A percentile compares a stretch with the other conserved stretches of the same genome.
phyloP scores from a whole-genome alignment of 2,329 filamentous ascomycete genomes.

The Daldinia sp. region DNA sequence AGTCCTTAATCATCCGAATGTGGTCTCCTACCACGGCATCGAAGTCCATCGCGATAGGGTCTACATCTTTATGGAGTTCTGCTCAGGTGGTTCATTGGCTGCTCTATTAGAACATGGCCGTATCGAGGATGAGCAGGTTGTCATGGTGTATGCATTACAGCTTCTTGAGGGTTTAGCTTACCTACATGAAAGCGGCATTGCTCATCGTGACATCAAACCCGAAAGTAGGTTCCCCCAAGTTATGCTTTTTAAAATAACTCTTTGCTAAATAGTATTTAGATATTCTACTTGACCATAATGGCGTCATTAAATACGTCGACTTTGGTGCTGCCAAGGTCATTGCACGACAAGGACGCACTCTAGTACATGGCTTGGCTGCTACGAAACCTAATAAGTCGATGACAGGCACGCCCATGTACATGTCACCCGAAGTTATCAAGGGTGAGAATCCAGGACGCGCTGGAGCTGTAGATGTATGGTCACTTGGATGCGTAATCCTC shows the following conservation, averaged over 20 bases:
- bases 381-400: conserved; percentile 83
- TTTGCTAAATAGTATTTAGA: conserved; percentile 60
- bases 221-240: conserved; percentile 74
- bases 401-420: conserved; percentile 99
- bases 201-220: conserved; percentile 97
- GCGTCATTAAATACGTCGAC: conserved; percentile 98
- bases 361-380: conserved; percentile 70
- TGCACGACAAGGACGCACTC: conserved; percentile 88
- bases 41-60: conserved; percentile 98
- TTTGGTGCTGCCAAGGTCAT: conserved; percentile 98
- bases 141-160: conserved; percentile 95
- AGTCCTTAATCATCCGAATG: conserved; percentile 94
- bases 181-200: conserved; percentile 88
- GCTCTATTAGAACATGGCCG: conserved; percentile 91
- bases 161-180: conserved; percentile 94
- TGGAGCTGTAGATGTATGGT: conserved; percentile 94
- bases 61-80: conserved; percentile 99
- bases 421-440: conserved; percentile 98
- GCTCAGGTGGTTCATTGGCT: conserved; percentile 91
- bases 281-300: conserved; percentile 95
- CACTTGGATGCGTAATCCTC: conserved; percentile 92
- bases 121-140: conserved; percentile 97
- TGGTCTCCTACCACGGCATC: conserved; percentile 97
- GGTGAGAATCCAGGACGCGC: conserved; percentile 82
- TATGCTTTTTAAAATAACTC: neutral